Conservation (phyloP, 2,329 filamentous ascomycete genomes). For the Xylaria sp. region DNA sequence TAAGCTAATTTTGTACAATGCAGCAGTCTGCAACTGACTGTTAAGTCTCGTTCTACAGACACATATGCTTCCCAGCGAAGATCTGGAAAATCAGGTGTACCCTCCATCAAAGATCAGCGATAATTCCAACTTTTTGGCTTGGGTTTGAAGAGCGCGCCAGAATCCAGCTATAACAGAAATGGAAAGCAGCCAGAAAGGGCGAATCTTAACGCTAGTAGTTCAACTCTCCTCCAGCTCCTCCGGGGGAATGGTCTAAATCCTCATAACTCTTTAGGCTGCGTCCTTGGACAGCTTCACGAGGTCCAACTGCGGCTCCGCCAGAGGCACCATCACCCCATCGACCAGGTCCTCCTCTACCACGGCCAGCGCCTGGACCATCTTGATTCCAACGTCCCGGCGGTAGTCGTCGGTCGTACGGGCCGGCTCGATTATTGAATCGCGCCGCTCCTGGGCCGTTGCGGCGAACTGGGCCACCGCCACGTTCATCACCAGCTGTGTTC, state of each 20-base stretch:
- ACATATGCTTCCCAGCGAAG: conserved; percentile 3
- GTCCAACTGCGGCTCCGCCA: conserved; percentile 80
- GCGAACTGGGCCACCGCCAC: conserved; percentile 73
- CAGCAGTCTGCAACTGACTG: neutral
- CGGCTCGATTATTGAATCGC: conserved; percentile 71
- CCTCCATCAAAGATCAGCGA: conserved; percentile 11
- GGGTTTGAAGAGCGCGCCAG: neutral
- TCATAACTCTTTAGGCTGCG: conserved; percentile 97
- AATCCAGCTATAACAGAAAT: conserved; percentile 14
- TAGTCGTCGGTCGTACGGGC: conserved; percentile 78
- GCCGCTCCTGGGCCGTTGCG: conserved; percentile 70
- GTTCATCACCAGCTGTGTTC: conserved; percentile 62
- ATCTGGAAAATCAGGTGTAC: conserved; percentile 12
- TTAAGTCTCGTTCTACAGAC: conserved; percentile 5
- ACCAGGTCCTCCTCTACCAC: conserved; percentile 63
- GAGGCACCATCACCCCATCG: conserved; percentile 81
- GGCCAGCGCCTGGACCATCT: conserved; percentile 64
- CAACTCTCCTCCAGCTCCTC: conserved; percentile 81
- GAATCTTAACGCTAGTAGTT: conserved; percentile 74
- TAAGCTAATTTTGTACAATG: conserved; percentile 38
- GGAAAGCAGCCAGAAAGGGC: neutral
- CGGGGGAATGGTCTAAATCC: conserved; percentile 87
- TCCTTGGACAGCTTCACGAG: conserved; percentile 90
- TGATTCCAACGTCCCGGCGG: conserved; percentile 63
- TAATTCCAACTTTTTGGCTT: neutral